A percentile compares a stretch with the other conserved stretches of the same genome.
Conservation (phyloP, 2,329 filamentous ascomycete species). For the Metarhizium guizhouense region DNA sequence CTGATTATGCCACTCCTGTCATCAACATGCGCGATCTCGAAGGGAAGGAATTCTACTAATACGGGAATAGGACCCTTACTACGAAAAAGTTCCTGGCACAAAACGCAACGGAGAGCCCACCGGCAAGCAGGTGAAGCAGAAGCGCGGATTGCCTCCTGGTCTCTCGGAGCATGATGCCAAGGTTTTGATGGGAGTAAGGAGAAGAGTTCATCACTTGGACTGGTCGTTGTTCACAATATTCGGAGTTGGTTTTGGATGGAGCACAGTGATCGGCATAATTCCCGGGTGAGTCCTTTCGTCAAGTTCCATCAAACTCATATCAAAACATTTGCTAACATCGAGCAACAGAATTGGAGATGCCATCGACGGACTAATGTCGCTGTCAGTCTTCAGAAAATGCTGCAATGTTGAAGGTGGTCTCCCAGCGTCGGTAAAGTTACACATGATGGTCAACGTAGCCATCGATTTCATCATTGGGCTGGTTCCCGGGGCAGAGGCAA, state of each 20-base stretch:
- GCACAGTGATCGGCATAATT: conserved; percentile 73
- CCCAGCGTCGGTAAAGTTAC: conserved; percentile 45
- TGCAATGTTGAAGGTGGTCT: conserved; percentile 69
- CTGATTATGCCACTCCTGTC: not conserved
- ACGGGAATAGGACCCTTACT: conserved; percentile 70
- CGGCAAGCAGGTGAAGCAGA: conserved; percentile 71
- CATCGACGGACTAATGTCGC: conserved; percentile 62
- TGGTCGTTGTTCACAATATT: conserved; percentile 74
- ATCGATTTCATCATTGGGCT: conserved; percentile 68
- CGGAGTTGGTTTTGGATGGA: conserved; percentile 82
- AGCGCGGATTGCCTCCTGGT: conserved; percentile 75
- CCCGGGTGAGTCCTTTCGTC: conserved; percentile 54
- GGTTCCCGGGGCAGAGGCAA: conserved; percentile 61
- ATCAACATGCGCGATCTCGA: not conserved
- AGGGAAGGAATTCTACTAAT: conserved; percentile 4
- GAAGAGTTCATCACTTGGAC: conserved; percentile 77
- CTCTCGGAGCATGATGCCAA: conserved; percentile 75
- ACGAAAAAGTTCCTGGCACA: conserved; percentile 71
- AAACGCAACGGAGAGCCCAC: conserved; percentile 54
- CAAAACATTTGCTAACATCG: not conserved
- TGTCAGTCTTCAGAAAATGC: conserved; percentile 67
- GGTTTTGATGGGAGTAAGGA: conserved; percentile 78
- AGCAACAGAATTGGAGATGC: conserved; percentile 61
- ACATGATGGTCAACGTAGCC: conserved; percentile 75
- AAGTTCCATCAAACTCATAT: not conserved